Evolutionary conservation across 169 alveolate genomes (phyloP).

Genomic region (Plasmodium cynomolgi): DNA sequence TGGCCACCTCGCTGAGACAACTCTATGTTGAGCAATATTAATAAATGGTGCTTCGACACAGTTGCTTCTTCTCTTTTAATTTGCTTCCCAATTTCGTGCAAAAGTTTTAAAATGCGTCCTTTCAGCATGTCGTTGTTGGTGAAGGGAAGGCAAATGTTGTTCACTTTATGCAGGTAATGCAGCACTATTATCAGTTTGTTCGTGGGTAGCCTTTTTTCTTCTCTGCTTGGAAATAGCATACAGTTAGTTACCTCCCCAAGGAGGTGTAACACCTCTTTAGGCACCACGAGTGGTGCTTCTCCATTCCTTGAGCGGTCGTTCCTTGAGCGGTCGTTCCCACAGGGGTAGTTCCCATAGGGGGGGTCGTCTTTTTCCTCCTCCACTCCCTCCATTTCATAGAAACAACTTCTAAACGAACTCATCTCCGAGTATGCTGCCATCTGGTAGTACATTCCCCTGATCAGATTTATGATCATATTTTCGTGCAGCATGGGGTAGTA

Average conservation of each 20-base stretch:
- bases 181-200: conserved; percentile 24
- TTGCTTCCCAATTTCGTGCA: background rate
- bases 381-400: background rate
- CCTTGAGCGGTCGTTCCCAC: background rate
- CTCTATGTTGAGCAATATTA: conserved; percentile 27
- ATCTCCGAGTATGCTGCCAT: background rate
- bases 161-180: conserved; percentile 17
- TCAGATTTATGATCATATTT: conserved; percentile 34
- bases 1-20: background rate
- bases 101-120: background rate
- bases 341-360: background rate
- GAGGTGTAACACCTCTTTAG: background rate
- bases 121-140: background rate
- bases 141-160: conserved; percentile 4
- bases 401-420: background rate
- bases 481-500: conserved; percentile 1
- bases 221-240: background rate
- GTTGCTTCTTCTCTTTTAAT: background rate
- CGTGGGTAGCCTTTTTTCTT: background rate
- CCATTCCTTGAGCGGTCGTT: background rate
- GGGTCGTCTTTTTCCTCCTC: background rate
- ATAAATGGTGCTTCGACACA: background rate
- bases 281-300: background rate
- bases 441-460: conserved; percentile 18
- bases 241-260: background rate